Evolutionary conservation across 352 stramenopile genomes (phyloP).

Genomic region (Pythium biforme): DNA sequence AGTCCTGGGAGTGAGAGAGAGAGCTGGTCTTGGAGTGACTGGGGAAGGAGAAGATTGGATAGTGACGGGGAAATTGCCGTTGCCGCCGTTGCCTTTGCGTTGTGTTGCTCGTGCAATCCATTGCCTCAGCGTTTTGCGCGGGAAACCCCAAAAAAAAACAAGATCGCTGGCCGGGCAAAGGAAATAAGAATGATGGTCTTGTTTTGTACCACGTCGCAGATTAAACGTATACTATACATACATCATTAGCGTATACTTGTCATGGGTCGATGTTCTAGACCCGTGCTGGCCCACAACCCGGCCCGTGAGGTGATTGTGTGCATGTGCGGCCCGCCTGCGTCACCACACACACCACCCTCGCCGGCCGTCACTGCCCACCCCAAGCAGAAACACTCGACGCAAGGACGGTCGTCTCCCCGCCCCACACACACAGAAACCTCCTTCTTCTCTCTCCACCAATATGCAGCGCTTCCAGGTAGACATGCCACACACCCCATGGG

Average conservation of each 20-base stretch:
- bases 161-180: not conserved
- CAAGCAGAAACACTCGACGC: conserved; percentile 22
- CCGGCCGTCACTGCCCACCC: not conserved
- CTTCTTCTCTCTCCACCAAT: conserved; percentile 2
- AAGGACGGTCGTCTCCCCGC: not conserved
- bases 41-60: not conserved
- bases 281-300: not conserved
- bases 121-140: not conserved
- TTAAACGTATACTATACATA: not conserved
- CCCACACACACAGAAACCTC: conserved; percentile 10
- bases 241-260: too few relatives aligned
- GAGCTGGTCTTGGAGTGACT: not conserved
- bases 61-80: not conserved
- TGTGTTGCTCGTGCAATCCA: not conserved
- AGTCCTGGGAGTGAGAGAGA: not conserved
- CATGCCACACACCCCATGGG: not conserved
- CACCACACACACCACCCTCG: conserved; percentile 16
- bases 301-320: conserved; percentile 13
- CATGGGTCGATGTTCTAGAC: not conserved
- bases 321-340: conserved; percentile 23
- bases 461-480: conserved; percentile 70
- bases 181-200: conserved; percentile 17
- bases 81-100: not conserved
- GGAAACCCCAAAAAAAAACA: not conserved
- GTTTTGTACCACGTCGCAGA: conserved; percentile 6